Evolutionary conservation across 1,284 basidiomycete genomes (phyloP), one percentile per base, ranked within the genome.

Genomic region (Meira nashicola): DNA sequence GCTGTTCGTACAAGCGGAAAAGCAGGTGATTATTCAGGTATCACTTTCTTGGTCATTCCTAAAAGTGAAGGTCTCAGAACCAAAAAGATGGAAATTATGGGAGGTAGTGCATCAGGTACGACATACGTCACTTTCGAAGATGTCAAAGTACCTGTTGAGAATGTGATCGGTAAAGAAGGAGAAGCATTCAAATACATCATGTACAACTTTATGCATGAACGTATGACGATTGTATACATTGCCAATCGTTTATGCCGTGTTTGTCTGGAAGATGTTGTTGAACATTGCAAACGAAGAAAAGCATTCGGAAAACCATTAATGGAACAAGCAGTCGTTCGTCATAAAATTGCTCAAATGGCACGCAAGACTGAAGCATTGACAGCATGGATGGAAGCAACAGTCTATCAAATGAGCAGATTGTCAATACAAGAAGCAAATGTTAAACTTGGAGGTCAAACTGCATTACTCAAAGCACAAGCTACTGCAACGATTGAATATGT

Each of bases 1-100:
- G 74, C 77, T 0, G 78, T 79, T 10, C 68, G 79, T n/a, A 80
- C 79, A 0, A 76, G 74, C 1, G 79, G 78, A 43, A 78, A 79
- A 48, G 60, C 73, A 0, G 74, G 74, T 25, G 79, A 79, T n/a
- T 64, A 74, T 19, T 55, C 58, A 2, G 79, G 79, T 7, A 69
- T 80, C 54, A 76, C 76, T 11, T 60, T 80, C 19, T 63, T 80
- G 19, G 58, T 80, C 14, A 73, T 80, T 28, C 71, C 71, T 14
- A 57, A 68, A 8, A 57, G 60, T 12, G 58, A 66, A 17, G 72
- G 71, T 12, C 66, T 66, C 19, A 63, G 56, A 2, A 76, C 77
- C 1, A 67, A 67, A 39, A 66, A 71, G 55, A 78, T 78, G 76
- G 67, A 72, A 37, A 75, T 76, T 63, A 62, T 65, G 56, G 68